A percentile compares a stretch with the other conserved stretches of the same genome.
phyloP scores from a whole-genome alignment of 2,329 filamentous ascomycete species.

The Talaromyces sp. region DNA sequence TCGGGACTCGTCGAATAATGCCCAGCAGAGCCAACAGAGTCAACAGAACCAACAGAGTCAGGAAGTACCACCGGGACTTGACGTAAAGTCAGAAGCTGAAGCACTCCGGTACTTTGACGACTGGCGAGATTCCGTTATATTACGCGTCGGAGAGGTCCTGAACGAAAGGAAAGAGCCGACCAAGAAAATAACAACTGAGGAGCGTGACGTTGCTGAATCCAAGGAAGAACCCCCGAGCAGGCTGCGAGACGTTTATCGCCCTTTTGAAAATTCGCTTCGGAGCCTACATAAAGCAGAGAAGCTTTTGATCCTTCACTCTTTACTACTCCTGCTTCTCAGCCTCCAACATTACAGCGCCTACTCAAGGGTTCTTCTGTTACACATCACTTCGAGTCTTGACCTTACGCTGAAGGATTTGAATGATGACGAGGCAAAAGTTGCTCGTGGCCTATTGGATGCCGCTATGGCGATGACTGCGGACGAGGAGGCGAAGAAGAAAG shows the following conservation, averaged over 20 bases:
- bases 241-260: conserved; percentile 47
- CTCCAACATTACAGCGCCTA: conserved; percentile 72
- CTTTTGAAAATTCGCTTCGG: conserved; percentile 54
- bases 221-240: conserved; percentile 21
- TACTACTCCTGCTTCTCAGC: conserved; percentile 68
- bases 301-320: conserved; percentile 64
- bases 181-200: conserved; percentile 13
- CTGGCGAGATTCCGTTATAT: conserved; percentile 68
- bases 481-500: conserved; percentile 67
- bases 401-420: conserved; percentile 60
- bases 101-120: conserved; percentile 68
- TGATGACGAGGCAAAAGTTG: conserved; percentile 69
- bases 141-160: conserved; percentile 67
- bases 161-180: conserved; percentile 42
- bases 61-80: not conserved
- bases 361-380: conserved; percentile 65
- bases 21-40: not conserved
- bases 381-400: conserved; percentile 65
- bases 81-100: conserved; percentile 38
- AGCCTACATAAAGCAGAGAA: conserved; percentile 38
- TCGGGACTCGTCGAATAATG: not conserved
- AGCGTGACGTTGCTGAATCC: conserved; percentile 18
- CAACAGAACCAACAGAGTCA: not conserved
- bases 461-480: conserved; percentile 74
- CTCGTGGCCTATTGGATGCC: conserved; percentile 66